Conservation (phyloP, 345 rosid genomes). For the Camelina sativa region DNA sequence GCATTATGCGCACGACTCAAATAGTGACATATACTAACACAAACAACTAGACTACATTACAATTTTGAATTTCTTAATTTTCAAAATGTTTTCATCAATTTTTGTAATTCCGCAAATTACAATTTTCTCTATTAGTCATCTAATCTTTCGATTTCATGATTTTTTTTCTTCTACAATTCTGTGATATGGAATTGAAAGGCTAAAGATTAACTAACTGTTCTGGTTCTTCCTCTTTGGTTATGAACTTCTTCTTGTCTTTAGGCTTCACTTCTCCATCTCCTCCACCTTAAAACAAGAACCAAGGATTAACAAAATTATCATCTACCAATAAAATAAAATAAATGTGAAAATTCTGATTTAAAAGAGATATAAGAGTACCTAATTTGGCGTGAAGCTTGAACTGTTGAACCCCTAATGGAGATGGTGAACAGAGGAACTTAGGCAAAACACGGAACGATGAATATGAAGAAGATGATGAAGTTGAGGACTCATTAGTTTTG, state of each 20-base stretch:
- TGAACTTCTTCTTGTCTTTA: conserved; percentile 78
- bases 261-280: conserved; percentile 75
- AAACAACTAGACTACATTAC: background rate
- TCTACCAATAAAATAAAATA: background rate
- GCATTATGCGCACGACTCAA: background rate
- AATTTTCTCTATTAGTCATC: background rate
- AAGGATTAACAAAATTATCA: background rate
- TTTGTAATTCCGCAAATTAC: background rate
- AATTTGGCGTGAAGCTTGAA: conserved; percentile 65
- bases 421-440: conserved; percentile 32
- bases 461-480: conserved; percentile 41
- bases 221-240: conserved; percentile 91
- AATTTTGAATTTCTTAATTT: background rate
- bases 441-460: conserved; percentile 34
- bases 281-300: conserved; percentile 52
- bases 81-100: background rate
- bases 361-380: conserved; percentile 43
- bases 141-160: background rate
- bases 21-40: background rate
- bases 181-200: background rate
- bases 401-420: conserved; percentile 35
- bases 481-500: conserved; percentile 37
- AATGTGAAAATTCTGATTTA: background rate
- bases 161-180: background rate
- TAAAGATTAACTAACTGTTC: conserved; percentile 54